Evolutionary conservation across 2,329 filamentous ascomycete genomes (phyloP), one percentile per base, ranked within the genome.

Genomic region (Immersiporthe knoxdaviesiana): DNA sequence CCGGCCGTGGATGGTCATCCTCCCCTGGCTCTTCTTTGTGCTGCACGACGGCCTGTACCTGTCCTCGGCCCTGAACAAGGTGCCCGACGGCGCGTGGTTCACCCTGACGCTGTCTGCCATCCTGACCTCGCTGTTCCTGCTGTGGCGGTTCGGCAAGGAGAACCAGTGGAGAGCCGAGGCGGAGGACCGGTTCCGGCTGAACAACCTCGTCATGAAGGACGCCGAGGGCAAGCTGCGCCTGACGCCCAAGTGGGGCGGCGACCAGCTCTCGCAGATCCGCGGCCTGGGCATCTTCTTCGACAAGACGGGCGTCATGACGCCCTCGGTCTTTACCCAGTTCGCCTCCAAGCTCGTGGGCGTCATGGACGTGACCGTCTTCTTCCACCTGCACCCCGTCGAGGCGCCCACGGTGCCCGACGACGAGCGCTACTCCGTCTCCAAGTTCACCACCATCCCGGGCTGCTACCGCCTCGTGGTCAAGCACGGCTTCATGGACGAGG

Each of bases 141-240:
- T 93, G 14, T 93, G 91, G 91, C 87, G 91, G 32, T 93, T 88
- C 74, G 91, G 91, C n/a, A 93, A 94, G 76, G 90, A 92, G 74
- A 84, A 88, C 68, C 91, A 93, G 75, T 93, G 91, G 91, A 80
- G 79, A 18, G 87, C 90, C 1, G 91, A 93, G 79, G 83, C 84
- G 0, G 83, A 84, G 70, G 90, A 92, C 72, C 82, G 83, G 6
- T 82, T 88, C 69, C 82, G 83, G 50, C 82, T 83, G 8, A 84
- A 79, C 70, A 72, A 81, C 35, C 77, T 83, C 39, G 68, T 72
- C 50, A 59, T 39, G 63, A 72, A 71, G 56, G 70, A 71, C 63
- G 44, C 35, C 1, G 75, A 77, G 1, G 76, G 75, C 14, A 71
- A 73, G 30, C 69, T 81, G 1, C 72, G 74, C 6, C 75, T 84